Evolutionary conservation across 139 green algal species (phyloP), one percentile per base, ranked within the genome.

Genomic region (Yamagishiella unicocca): DNA sequence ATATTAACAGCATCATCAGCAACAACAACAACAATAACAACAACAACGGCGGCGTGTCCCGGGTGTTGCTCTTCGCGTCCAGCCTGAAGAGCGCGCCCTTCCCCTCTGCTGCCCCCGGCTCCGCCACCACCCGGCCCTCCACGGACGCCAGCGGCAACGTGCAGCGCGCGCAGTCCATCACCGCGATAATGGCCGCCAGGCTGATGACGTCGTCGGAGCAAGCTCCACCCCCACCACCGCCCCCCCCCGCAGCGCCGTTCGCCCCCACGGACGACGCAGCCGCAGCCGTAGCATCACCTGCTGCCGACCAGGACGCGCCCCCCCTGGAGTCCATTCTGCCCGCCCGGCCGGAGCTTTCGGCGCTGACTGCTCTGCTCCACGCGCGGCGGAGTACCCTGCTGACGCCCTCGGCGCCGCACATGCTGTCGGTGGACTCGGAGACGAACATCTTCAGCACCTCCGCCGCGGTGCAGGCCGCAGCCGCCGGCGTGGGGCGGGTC

Each of bases 81-180:
- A 82, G 46, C 19, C 75, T 82, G 8, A 31, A 33, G 14, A 82
- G 50, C 75, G 75, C 75, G 5, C 75, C 75, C 1, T 82, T 82
- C n/a, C n/a, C n/a, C n/a, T n/a, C n/a, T n/a, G n/a, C n/a, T 55
- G 43, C 73, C 29, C 27, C 43, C 45, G 43, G n/a, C 66, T 2
- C 66, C 4, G 40, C 38, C 66, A n/a, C n/a, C n/a, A n/a, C n/a
- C n/a, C n/a, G n/a, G n/a, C n/a, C 64, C 9, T 25, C 19, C 64
- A 5, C 4, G 27, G 64, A 12, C 64, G 64, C 10, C 19, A 72
- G 64, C 64, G 33, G 29, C 33, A 25, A 72, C 19, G 9, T 12
- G 38, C 24, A 33, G 7, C 66, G 66, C 7, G 33, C 66, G 4
- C 66, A 74, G 25, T 74, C 66, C 14, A 9, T 35, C 9, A 46